phyloP scores from a whole-genome alignment of 495 filamentous ascomycete species.

The Mytilinidion resinicola region DNA sequence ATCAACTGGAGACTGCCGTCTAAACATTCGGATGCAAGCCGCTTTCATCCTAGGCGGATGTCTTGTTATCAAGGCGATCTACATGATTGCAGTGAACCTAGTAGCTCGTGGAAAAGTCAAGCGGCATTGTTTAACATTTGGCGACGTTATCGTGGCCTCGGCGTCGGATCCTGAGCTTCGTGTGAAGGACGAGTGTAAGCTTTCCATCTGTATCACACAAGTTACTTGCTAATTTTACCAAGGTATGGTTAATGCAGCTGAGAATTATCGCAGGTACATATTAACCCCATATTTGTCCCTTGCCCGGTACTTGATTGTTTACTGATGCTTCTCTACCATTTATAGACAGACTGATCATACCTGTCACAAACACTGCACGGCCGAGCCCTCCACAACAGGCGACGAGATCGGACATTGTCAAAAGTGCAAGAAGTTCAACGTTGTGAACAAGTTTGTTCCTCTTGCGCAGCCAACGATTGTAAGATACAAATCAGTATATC shows the following conservation, averaged over 20 bases:
- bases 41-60: constrained; percentile 15
- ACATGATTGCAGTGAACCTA: constrained; percentile 23
- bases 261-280: constrained; percentile 4
- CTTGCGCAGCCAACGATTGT: constrained; percentile 15
- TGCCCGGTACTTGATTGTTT: no score
- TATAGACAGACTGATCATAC: constrained; percentile 8
- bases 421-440: constrained; percentile 23
- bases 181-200: constrained; percentile 16
- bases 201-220: not conserved
- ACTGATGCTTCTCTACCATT: no score
- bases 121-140: constrained; percentile 19
- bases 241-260: constrained; percentile 21
- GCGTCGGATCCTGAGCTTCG: constrained; percentile 18
- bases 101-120: constrained; percentile 16
- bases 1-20: constrained; percentile 7
- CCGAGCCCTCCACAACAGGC: constrained; percentile 14
- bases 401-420: constrained; percentile 25
- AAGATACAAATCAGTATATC: no score
- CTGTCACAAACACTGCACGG: constrained; percentile 25
- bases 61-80: constrained; percentile 18
- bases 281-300: no score
- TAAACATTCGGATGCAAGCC: constrained; percentile 24
- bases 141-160: constrained; percentile 22
- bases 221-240: not conserved
- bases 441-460: constrained; percentile 5